Evolutionary conservation across 805 yeast species (phyloP).

Genomic region (Sugiyamaella smithiae): DNA sequence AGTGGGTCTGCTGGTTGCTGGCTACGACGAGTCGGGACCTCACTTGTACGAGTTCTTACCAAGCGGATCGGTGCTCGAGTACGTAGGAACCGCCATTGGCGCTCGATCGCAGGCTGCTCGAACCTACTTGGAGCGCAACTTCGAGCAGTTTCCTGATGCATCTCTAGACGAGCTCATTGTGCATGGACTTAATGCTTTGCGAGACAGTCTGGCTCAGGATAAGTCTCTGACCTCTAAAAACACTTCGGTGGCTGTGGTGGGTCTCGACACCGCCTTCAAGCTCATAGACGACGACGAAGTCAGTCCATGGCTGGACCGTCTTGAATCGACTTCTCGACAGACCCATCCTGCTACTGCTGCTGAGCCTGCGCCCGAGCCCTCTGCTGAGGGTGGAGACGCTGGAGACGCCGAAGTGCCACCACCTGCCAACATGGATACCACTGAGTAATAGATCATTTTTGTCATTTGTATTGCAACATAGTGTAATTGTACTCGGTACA

Average conservation of each 20-base stretch:
- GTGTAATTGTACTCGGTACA: too few relatives aligned
- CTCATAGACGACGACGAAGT: slow-evolving; percentile 86
- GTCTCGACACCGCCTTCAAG: slow-evolving; percentile 69
- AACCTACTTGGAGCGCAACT: slow-evolving; percentile 87
- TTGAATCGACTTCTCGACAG: slow-evolving; percentile 63
- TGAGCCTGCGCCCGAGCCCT: slow-evolving; percentile 14
- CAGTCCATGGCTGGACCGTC: slow-evolving; percentile 72
- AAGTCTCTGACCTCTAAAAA: slow-evolving; percentile 81
- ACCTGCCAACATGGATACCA: slow-evolving; percentile 12
- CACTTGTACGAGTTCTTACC: slow-evolving; percentile 95
- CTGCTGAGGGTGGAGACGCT: slow-evolving; percentile 16
- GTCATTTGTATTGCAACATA: too few relatives aligned
- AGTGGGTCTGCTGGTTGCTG: slow-evolving; percentile 87
- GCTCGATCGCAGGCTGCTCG: slow-evolving; percentile 98
- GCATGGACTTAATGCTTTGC: slow-evolving; percentile 83
- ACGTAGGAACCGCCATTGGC: slow-evolving; percentile 93
- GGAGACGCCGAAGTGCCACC: slow-evolving; percentile 22
- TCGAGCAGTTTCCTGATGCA: slow-evolving; percentile 61
- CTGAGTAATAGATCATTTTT: background rate
- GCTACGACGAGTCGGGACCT: slow-evolving; percentile 91
- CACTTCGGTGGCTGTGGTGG: slow-evolving; percentile 92
- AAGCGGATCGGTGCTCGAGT: slow-evolving; percentile 88
- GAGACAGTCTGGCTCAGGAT: slow-evolving; percentile 93
- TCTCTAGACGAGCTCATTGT: slow-evolving; percentile 71
- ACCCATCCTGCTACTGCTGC: slow-evolving; percentile 38